Percentiles rank a stretch among this genome's conserved stretches.
phyloP scores from a whole-genome alignment of 495 filamentous ascomycete genomes.

The Xylona heveae region DNA sequence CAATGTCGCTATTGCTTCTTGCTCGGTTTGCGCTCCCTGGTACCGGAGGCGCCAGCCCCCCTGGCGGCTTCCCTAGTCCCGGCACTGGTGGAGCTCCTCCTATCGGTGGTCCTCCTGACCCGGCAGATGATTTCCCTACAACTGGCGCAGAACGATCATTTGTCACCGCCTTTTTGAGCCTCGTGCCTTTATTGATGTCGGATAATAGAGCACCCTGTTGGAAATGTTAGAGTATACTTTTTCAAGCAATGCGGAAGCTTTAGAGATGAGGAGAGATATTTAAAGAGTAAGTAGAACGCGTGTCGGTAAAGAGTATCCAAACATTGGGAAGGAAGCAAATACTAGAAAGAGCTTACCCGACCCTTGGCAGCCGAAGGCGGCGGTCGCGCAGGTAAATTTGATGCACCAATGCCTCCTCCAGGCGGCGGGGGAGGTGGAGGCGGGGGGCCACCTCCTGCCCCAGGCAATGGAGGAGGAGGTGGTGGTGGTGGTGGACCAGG shows the following conservation, averaged over 20 bases:
- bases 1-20: constrained; percentile 65
- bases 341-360: constrained; percentile 24
- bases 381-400: constrained; percentile 24
- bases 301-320: constrained; percentile 11
- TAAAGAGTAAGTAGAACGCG: constrained; percentile 14
- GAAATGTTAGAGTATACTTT: no score
- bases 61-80: constrained; percentile 34
- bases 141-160: constrained; percentile 85
- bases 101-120: constrained; percentile 32
- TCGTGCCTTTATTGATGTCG: constrained; percentile 69
- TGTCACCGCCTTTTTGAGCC: constrained; percentile 71
- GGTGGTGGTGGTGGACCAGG: constrained; percentile 54
- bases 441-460: constrained; percentile 37
- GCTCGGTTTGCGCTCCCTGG: constrained; percentile 36
- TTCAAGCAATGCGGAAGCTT: constrained; percentile 17
- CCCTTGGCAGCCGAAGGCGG: constrained; percentile 24
- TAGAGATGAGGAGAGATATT: constrained; percentile 5
- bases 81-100: constrained; percentile 70
- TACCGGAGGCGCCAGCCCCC: constrained; percentile 55
- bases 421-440: constrained; percentile 49
- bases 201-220: constrained; percentile 81
- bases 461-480: constrained; percentile 32
- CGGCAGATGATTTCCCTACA: constrained; percentile 32
- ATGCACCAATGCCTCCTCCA: constrained; percentile 14
- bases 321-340: constrained; percentile 1